Base-by-base conservation (phyloP, 2,329 filamentous ascomycete species). In the Cercospora canescens region DNA sequence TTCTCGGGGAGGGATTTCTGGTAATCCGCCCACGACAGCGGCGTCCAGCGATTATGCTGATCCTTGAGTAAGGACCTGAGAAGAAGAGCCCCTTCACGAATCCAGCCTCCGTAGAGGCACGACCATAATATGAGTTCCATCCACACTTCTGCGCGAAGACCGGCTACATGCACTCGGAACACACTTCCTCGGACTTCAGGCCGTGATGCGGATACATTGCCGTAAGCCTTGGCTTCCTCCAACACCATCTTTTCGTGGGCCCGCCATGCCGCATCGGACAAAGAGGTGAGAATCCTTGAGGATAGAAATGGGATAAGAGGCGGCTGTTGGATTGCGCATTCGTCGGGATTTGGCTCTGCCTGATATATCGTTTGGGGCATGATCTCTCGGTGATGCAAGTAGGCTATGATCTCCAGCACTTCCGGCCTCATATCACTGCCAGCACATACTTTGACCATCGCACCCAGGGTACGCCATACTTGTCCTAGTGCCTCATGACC, bases 61-160 rank as follows among this genome's bases (percentile, higher is more conserved):
- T 50, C 66, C 60, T 37, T 28, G 56, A 56, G 48, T 52, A 45
- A 48, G 30, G 66, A n/a, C 65, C 67, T 67, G 1, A 84, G 68
- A 12, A 84, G 79, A 1, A 75, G 73, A n/a, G 73, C 70, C 3
- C 82, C 82, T 60, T 83, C 79, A 12, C 71, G 55, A 7, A 79
- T 73, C 81, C 82, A 84, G 6, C 80, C 80, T 21, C 82, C 82
- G 60, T 83, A 80, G 7, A 84, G 68, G 69, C 82, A 84, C 14
- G 82, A 81, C 82, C 82, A 84, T 3, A 85, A 74, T 21, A 85
- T 78, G n/a, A 85, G 75, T 70, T 85, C 83, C 18, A 85, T 72
- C 83, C 83, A 85, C 14, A 85, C 73, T 65, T 84, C 83, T 1
- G 81, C 78, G 1, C 71, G 67, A 11, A 84, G 69, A 18, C 78